Evolutionary conservation across 305 asterid genomes (phyloP).

Genomic region (Rubia tinctorum): DNA sequence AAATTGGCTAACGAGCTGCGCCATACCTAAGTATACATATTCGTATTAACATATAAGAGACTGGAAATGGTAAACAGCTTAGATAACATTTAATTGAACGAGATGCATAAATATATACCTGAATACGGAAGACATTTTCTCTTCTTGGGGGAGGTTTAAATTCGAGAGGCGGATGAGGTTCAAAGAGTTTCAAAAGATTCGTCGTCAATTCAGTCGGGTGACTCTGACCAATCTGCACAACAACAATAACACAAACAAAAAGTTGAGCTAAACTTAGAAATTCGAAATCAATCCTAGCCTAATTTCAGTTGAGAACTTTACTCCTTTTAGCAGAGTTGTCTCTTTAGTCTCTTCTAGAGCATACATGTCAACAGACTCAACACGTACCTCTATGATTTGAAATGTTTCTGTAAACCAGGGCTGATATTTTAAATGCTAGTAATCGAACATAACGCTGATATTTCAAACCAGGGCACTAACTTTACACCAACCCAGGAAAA

Average conservation of each 20-base stretch:
- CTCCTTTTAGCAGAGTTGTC: not conserved
- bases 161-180: conserved; percentile 96
- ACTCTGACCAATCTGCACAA: conserved; percentile 83
- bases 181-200: conserved; percentile 81
- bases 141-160: conserved; percentile 94
- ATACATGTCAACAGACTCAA: not conserved
- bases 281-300: not conserved
- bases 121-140: conserved; percentile 87
- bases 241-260: not conserved
- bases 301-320: not conserved
- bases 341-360: not conserved
- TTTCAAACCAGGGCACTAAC: not conserved
- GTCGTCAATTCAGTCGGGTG: conserved; percentile 95
- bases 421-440: not conserved
- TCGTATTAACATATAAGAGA: not conserved
- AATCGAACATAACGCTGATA: not conserved
- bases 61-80: not conserved
- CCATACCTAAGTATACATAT: conserved; percentile 52
- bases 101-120: conserved; percentile 36
- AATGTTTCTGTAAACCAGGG: not conserved
- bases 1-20: conserved; percentile 62
- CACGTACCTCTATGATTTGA: not conserved
- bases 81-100: not conserved
- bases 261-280: not conserved
- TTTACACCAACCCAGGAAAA: not conserved